Conservation (phyloP, 768 basidiomycete species). For the Leccinum pellstonianum region DNA sequence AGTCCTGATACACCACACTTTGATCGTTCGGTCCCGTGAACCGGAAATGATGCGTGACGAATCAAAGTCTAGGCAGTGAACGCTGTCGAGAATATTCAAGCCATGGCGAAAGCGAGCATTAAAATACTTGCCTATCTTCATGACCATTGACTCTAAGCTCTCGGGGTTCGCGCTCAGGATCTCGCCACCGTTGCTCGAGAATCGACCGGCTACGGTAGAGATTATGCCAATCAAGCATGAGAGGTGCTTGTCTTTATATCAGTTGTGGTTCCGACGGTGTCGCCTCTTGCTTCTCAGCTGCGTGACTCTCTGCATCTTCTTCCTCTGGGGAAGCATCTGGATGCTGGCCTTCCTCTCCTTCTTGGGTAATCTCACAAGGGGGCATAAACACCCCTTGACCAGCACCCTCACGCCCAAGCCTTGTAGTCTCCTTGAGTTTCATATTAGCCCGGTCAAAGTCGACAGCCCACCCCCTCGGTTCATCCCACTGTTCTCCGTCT, state of each 20-base stretch:
- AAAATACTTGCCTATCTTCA: conserved; percentile 51
- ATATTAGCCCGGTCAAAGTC: conserved; percentile 36
- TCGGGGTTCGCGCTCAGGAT: conserved; percentile 49
- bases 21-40: conserved; percentile 81
- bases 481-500: conserved; percentile 28
- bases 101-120: neutral
- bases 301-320: conserved; percentile 3
- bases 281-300: conserved; percentile 12
- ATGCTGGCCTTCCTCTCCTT: conserved; percentile 14
- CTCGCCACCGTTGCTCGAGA: conserved; percentile 65
- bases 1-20: conserved; percentile 76
- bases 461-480: conserved; percentile 46
- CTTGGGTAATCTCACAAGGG: conserved; percentile 13
- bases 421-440: conserved; percentile 22
- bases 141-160: conserved; percentile 59
- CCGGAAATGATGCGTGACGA: conserved; percentile 75
- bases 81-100: conserved; percentile 41
- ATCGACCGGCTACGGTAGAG: conserved; percentile 64
- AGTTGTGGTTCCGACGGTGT: conserved; percentile 15
- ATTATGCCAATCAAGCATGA: conserved; percentile 64
- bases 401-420: conserved; percentile 14
- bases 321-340: conserved; percentile 9
- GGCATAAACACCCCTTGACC: conserved; percentile 19
- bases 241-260: conserved; percentile 41
- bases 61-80: conserved; percentile 87